Percentiles rank a stretch among this genome's conserved stretches.
These are phyloP conservation scores for Scenedesmus sp. DNA, from an alignment of 163 green algal species.

Conservation along the genomic window DNA sequence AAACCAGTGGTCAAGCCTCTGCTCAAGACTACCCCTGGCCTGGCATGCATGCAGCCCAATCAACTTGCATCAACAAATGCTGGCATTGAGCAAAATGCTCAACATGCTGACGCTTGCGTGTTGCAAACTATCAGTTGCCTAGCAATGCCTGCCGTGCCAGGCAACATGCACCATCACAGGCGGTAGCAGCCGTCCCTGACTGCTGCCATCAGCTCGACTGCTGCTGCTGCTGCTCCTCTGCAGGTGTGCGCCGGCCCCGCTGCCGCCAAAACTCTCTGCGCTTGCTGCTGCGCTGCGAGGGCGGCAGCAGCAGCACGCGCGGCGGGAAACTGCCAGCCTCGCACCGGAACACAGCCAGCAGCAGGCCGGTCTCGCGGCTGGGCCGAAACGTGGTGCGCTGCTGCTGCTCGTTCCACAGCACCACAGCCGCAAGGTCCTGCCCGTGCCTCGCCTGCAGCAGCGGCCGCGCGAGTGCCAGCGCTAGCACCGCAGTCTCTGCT, in stretches of 20 bases:
- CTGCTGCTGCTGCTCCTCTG: slow-evolving; percentile 1
- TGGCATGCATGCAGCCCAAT: no score
- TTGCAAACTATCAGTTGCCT: no score
- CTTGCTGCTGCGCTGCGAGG: slow-evolving; percentile 6
- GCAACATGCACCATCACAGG: no score
- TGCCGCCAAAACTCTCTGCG: neutral
- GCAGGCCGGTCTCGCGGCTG: slow-evolving; percentile 3
- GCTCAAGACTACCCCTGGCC: no score
- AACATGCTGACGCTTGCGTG: no score
- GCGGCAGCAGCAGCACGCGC: slow-evolving; percentile 31
- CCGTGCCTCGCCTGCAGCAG: slow-evolving; percentile 5
- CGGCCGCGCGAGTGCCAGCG: slow-evolving; percentile 30
- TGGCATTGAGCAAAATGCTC: no score
- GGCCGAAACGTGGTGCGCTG: neutral
- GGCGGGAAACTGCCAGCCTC: slow-evolving; percentile 28
- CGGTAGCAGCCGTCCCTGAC: no score
- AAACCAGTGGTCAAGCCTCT: no score
- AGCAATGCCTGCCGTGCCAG: no score
- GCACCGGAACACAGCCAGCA: slow-evolving; percentile 40
- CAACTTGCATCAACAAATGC: no score
- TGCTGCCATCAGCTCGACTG: neutral
- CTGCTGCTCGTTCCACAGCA: slow-evolving; percentile 27
- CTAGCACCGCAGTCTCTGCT: slow-evolving; percentile 23
- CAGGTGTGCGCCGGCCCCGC: neutral
- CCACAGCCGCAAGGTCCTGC: slow-evolving; percentile 27